Evolutionary conservation across 2,329 filamentous ascomycete genomes (phyloP), one percentile per base, ranked within the genome.

Genomic region (Sporothrix euskadiensis): DNA sequence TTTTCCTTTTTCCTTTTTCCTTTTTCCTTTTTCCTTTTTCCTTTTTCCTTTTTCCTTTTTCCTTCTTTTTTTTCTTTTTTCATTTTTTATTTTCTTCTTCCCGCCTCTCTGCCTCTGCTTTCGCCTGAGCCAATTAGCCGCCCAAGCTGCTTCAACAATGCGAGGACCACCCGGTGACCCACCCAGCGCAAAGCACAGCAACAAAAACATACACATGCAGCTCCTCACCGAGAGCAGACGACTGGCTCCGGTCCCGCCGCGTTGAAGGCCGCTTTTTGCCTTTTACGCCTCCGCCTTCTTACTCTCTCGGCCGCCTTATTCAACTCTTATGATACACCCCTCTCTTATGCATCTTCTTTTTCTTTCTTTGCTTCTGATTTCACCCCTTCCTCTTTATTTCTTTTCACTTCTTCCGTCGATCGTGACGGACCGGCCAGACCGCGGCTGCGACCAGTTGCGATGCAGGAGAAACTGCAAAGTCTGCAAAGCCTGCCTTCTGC

Each of bases 141-240:
- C 10, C 16, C 1, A 30, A 56, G 19, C 30, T 56, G 32, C 32
- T 41, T 68, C 44, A 7, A 35, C 22, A 19, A 10, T 5, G 8
- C 8, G 47, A 14, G 52, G 26, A 32, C 69, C 16, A 61, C 69
- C 63, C 69, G 56, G 69, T 61, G 69, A 71, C 69, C 47, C 69
- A 71, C 52, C 54, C 47, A 54, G 7, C 44, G 41, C 19, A 35
- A 16, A 3, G 10, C 41, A 52, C 22, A 14, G 9, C 63, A 52
- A 19, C 22, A 32, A 49, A 26, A 49, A 35, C 22, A 35, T 12
- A 66, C 47, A 54, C 19, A 16, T 52, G 41, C 66, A 30, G 66
- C 44, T 47, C 59, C 68, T 70, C 68, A 70, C 68, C 68, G 52
- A 57, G 35, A 32, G 32, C 9, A 44, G 6, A n/a, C 52, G 14